Conservation (phyloP, 2,329 filamentous ascomycete species). For the Xylariaceae sp. region DNA sequence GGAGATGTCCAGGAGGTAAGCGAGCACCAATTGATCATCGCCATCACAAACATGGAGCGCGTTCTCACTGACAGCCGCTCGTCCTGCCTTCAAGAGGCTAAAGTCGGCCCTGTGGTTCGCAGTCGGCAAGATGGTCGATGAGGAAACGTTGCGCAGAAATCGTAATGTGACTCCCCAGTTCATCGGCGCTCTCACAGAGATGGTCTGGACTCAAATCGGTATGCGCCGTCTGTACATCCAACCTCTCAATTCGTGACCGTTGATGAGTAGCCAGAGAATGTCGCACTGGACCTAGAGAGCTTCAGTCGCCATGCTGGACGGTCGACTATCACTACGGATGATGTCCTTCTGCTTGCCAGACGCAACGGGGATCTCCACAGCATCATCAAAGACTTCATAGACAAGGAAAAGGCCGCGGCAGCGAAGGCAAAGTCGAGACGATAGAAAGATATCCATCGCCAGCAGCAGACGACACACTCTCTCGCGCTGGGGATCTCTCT, state of each 20-base stretch:
- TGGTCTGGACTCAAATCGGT: slow-evolving; percentile 75
- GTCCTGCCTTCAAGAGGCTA: slow-evolving; percentile 52
- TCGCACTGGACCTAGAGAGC: slow-evolving; percentile 52
- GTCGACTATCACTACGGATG: slow-evolving; percentile 72
- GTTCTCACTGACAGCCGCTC: slow-evolving; percentile 1
- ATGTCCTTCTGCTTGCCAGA: slow-evolving; percentile 80
- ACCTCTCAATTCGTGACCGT: neutral
- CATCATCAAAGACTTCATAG: slow-evolving; percentile 66
- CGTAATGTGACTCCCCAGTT: slow-evolving; percentile 90
- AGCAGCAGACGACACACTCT: neutral
- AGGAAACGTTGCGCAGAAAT: slow-evolving; percentile 66
- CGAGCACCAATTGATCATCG: neutral
- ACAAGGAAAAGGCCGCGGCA: slow-evolving; percentile 50
- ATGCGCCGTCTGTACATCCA: slow-evolving; percentile 19
- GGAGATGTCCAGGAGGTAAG: slow-evolving; percentile 33
- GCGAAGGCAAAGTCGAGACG: slow-evolving; percentile 27
- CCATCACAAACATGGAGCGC: neutral
- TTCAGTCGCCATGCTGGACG: slow-evolving; percentile 72
- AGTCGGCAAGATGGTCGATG: slow-evolving; percentile 82
- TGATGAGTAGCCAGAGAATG: slow-evolving; percentile 41
- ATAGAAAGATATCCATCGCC: slow-evolving; percentile 17
- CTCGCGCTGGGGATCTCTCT: neutral
- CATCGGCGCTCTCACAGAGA: slow-evolving; percentile 70
- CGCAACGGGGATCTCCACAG: slow-evolving; percentile 79
- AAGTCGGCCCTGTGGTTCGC: slow-evolving; percentile 82